These are phyloP conservation scores for Suhomyces terraborum DNA, from an alignment of 1,139 yeast genomes.

Conservation along the genomic window DNA sequence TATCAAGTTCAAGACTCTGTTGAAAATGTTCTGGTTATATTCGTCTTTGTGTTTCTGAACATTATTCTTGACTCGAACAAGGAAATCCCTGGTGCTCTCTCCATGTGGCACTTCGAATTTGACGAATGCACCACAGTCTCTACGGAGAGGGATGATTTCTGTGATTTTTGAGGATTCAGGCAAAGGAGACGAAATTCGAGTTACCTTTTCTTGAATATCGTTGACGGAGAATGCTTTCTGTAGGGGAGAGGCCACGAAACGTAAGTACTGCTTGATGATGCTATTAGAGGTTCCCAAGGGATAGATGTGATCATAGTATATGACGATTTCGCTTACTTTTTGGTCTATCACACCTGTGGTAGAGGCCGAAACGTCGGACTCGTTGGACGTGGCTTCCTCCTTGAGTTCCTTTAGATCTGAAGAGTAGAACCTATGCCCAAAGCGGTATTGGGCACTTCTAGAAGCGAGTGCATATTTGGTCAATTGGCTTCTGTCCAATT, in stretches of 20 bases:
- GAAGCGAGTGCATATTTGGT: neutral
- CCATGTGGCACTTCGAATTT: constrained; percentile 63
- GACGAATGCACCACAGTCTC: constrained; percentile 95
- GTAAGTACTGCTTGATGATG: constrained; percentile 23
- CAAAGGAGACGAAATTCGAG: constrained; percentile 32
- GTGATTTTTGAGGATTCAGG: constrained; percentile 33
- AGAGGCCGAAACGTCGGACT: constrained; percentile 37
- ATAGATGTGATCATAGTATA: constrained; percentile 45
- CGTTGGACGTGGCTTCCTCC: constrained; percentile 34
- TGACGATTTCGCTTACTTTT: constrained; percentile 33
- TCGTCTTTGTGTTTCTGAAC: constrained; percentile 34
- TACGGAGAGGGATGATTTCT: constrained; percentile 62
- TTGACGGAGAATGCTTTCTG: constrained; percentile 16
- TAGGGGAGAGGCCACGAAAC: constrained; percentile 23
- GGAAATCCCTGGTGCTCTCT: constrained; percentile 51
- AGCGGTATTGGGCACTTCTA: neutral
- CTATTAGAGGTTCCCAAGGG: constrained; percentile 23
- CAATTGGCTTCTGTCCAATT: neutral
- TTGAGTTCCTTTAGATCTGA: constrained; percentile 38
- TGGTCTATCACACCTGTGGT: constrained; percentile 50
- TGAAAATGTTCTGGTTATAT: constrained; percentile 34
- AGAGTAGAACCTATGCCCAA: constrained; percentile 18
- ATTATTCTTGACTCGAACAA: constrained; percentile 51
- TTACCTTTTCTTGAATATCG: constrained; percentile 26
- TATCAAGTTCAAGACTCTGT: constrained; percentile 20